Percentiles rank a stretch among this genome's conserved stretches.
Conservation (phyloP, 345 rosid species). For the Salix udensis region DNA sequence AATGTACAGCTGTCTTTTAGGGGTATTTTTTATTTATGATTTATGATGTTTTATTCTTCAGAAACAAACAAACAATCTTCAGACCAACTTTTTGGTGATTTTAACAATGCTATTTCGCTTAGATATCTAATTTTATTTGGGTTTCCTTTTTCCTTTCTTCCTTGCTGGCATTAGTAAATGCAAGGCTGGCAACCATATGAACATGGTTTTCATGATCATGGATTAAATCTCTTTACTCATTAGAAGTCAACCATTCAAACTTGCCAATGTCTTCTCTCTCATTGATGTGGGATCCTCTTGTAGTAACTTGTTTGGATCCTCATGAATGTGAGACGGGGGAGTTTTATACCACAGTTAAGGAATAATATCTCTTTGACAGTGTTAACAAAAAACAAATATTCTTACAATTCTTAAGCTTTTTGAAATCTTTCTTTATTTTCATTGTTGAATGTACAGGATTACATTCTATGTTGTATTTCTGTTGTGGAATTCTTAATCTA, state of each 20-base stretch:
- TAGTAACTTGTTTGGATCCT: not conserved
- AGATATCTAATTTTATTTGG: not conserved
- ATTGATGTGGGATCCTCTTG: not conserved
- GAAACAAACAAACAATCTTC: not conserved
- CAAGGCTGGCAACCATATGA: not conserved
- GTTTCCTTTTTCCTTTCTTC: not conserved
- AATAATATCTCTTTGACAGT: not conserved
- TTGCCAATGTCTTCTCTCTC: not conserved
- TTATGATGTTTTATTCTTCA: not conserved
- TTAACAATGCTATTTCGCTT: not conserved
- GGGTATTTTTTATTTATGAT: not conserved
- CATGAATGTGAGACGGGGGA: not conserved
- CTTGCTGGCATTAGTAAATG: not conserved
- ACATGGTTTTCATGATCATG: not conserved
- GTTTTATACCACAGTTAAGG: not conserved
- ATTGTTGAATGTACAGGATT: not conserved
- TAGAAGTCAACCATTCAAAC: not conserved
- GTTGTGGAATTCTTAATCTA: constrained; percentile 15
- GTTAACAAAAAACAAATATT: not conserved
- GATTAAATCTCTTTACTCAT: not conserved
- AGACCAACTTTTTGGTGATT: not conserved
- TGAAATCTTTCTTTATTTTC: not conserved
- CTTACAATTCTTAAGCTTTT: not conserved
- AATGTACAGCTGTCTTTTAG: not conserved
- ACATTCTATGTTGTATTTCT: not conserved